Evolutionary conservation across 768 basidiomycete genomes (phyloP).

Genomic region (Trametes sanguinea): DNA sequence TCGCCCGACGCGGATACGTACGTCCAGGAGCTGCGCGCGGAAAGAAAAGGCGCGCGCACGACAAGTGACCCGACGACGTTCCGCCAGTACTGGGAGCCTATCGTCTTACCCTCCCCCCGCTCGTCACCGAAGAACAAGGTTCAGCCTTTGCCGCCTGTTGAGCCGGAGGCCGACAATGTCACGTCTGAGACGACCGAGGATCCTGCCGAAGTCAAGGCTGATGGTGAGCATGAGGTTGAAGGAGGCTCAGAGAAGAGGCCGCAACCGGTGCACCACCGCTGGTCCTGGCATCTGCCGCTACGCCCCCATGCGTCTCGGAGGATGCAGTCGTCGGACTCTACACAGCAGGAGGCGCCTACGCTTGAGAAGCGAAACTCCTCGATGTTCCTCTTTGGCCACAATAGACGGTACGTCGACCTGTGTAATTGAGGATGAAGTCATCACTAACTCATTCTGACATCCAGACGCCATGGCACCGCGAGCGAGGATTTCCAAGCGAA

Average conservation of each 20-base stretch:
- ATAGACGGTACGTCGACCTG: conserved; percentile 12
- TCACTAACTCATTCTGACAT: too few species aligned
- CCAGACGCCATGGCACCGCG: conserved; percentile 6
- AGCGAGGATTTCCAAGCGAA: conserved; percentile 8
- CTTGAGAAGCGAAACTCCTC: not conserved
- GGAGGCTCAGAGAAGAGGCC: not conserved
- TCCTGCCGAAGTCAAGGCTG: not conserved
- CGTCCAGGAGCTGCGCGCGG: conserved; percentile 21
- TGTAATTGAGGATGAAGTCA: too few species aligned
- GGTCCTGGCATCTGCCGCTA: conserved; percentile 18
- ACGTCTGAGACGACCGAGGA: not conserved
- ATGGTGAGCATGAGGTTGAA: not conserved
- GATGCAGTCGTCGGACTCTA: not conserved
- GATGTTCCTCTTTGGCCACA: conserved; percentile 10
- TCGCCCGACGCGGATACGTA: conserved; percentile 40
- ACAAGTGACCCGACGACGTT: not conserved
- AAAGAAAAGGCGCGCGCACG: conserved; percentile 2
- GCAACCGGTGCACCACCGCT: conserved; percentile 6
- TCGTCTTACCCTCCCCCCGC: not conserved
- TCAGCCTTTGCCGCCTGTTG: not conserved
- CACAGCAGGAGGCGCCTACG: not conserved
- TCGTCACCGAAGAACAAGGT: conserved; percentile 9
- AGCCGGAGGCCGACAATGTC: not conserved
- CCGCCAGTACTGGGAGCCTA: conserved; percentile 11
- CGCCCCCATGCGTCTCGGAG: not conserved